Evolutionary conservation across 345 rosid genomes (phyloP), one percentile per base, ranked within the genome.

Genomic region (Eucalyptus cloeziana): DNA sequence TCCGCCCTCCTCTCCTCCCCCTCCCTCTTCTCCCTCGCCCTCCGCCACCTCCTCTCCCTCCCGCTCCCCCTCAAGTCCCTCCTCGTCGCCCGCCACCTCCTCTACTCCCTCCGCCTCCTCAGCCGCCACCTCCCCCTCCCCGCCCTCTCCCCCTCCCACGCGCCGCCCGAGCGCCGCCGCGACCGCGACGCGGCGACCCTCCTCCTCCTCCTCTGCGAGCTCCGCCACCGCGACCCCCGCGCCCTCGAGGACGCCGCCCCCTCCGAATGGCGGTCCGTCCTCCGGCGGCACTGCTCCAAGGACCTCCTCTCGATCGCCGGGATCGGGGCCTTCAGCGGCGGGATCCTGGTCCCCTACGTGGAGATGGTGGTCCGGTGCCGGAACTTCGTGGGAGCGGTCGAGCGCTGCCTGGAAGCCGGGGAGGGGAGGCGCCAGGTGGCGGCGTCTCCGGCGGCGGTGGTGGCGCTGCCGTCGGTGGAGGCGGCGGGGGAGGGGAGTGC

Each of bases 81-180:
- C 22, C 97, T 98, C 94, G 93, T 98, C 86, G 96, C 99, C 88
- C 94, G 93, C 89, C 97, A 95, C 92, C 99, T 96, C 94, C 95
- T 94, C 90, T 94, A 94, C 90, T 94, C 95, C 86, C 99, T 96
- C 92, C 94, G 90, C 90, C 94, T 90, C 89, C 93, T 96, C 88
- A 90, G 96, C 31, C 30, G 85, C 90, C 91, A 5, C 92, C 86
- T 4, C 44, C 44, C 7, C 44, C 44, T 5, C 90, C 90, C 5
- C 86, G 87, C 76, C 86, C 94, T 86, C 62, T 56, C 62, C 87
- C 90, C 17, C 43, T 90, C 87, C 86, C 89, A 44, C 90, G 89
- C 93, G 86, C 89, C 93, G 90, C 92, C 96, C 43, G 87, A 86
- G 45, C 67, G 62, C 67, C 44, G 87, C 67, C 67, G 99, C 12